A percentile compares a stretch with the other conserved stretches of the same genome.
phyloP scores from a whole-genome alignment of 805 yeast genomes.

The Candida insectorum region DNA sequence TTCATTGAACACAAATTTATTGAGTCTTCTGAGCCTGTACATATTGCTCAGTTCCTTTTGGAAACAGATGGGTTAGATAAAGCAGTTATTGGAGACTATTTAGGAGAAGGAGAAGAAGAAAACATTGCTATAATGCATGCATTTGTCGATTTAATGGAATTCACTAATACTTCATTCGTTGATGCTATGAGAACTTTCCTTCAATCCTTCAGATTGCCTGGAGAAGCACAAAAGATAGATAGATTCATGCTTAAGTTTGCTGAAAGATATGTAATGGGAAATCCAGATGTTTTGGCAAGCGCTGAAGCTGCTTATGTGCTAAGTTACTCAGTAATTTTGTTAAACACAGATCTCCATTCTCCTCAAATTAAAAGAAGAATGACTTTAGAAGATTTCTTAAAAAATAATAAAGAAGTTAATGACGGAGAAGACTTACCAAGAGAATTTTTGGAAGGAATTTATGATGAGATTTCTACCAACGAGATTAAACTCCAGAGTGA shows the following conservation, averaged over 20 bases:
- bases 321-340: conserved; percentile 87
- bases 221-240: conserved; percentile 97
- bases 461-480: conserved; percentile 71
- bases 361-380: conserved; percentile 81
- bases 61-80: conserved; percentile 76
- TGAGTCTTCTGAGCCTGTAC: conserved; percentile 53
- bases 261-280: conserved; percentile 82
- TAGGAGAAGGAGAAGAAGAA: conserved; percentile 83
- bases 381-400: conserved; percentile 83
- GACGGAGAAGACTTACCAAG: conserved; percentile 82
- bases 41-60: conserved; percentile 72
- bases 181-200: conserved; percentile 82
- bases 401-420: conserved; percentile 88
- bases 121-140: conserved; percentile 87
- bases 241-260: conserved; percentile 97
- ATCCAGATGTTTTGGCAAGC: conserved; percentile 81
- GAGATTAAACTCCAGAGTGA: conserved; percentile 92
- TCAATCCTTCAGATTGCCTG: conserved; percentile 91
- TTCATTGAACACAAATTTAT: conserved; percentile 66
- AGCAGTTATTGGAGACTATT: conserved; percentile 80
- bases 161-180: conserved; percentile 64
- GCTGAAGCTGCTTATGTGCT: conserved; percentile 93
- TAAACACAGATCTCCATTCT: conserved; percentile 93
- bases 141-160: conserved; percentile 86
- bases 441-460: conserved; percentile 66